Evolutionary conservation across 1,284 basidiomycete genomes (phyloP), one percentile per base, ranked within the genome.

Genomic region (Cryptococcus neoformans): DNA sequence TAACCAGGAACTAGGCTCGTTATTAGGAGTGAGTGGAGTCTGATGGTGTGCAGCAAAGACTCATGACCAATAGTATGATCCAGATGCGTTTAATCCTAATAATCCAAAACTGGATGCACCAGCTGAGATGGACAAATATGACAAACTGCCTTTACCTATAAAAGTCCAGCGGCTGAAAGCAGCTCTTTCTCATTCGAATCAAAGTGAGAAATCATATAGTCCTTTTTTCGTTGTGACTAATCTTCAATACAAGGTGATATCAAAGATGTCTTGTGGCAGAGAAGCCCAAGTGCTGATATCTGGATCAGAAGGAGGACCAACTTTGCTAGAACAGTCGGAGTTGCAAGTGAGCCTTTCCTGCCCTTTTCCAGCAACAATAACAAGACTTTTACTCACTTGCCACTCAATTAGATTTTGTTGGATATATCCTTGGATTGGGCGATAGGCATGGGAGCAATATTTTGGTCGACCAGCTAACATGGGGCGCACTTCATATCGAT

Each of bases 401-500:
- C 38, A 8, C 12, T 12, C 39, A 14, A n/a, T 53, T 55, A 64
- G 71, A 71, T 44, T 72, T 74, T 56, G 66, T 74, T 14, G 74
- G 74, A 0, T 66, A 72, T 52, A 65, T 76, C 42, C 73, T 74
- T 39, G 74, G 74, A 12, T 49, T 76, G 8, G 74, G 74, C 0
- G 74, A 76, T 55, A 57, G 74, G 38, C 74, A 76, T 56, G 69
- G 69, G 3, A 66, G 62, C 16, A 76, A 76, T 49, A 76, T 72
- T 46, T 62, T 76, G 12, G 62, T 76, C 12, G 72, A 76, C 47
- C 71, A 74, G 53, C 60, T 70, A 12, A 74, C 71, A 8, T 76
- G 72, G 68, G 72, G 72, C 21, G 72, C 67, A 2, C 62, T 76
- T 17, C 72, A 73, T 40, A 76, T 76, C 52, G 74, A 76, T 52